Conservation (phyloP, 2,329 filamentous ascomycete genomes). For the Sporothrix pseudoabietina region DNA sequence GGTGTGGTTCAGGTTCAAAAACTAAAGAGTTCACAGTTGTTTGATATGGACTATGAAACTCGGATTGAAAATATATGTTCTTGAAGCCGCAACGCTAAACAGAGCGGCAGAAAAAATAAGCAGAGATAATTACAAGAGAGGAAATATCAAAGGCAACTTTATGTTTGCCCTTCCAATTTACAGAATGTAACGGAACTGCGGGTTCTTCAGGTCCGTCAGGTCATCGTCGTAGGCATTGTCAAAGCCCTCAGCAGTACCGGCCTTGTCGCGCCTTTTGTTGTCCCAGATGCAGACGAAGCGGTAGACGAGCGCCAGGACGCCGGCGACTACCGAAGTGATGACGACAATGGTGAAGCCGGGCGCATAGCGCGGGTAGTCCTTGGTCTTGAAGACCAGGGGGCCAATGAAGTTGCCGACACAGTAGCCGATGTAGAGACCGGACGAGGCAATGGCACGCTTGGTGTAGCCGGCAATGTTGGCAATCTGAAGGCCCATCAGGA, state of each 20-base stretch:
- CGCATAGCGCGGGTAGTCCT: constrained; percentile 45
- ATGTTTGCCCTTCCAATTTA: background rate
- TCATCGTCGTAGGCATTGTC: constrained; percentile 58
- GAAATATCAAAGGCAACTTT: background rate
- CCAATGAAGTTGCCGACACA: constrained; percentile 50
- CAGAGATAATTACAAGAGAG: background rate
- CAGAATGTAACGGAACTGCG: constrained; percentile 38
- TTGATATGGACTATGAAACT: background rate
- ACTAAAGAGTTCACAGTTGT: background rate
- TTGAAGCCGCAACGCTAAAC: background rate
- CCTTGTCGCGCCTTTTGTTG: constrained; percentile 48
- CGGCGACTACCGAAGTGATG: constrained; percentile 38
- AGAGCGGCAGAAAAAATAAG: background rate
- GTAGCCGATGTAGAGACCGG: constrained; percentile 55
- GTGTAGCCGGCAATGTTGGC: constrained; percentile 58
- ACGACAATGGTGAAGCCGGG: constrained; percentile 47
- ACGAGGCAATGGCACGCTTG: constrained; percentile 52
- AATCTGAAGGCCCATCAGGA: constrained; percentile 49
- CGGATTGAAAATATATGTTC: background rate
- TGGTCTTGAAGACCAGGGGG: constrained; percentile 39
- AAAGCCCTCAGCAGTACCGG: constrained; percentile 50
- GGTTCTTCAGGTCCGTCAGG: constrained; percentile 48
- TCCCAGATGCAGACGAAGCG: constrained; percentile 49
- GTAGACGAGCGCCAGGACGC: constrained; percentile 46
- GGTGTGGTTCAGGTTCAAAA: too few relatives aligned